phyloP scores from a whole-genome alignment of 2,329 filamentous ascomycete species.

The Alternaria triticina region DNA sequence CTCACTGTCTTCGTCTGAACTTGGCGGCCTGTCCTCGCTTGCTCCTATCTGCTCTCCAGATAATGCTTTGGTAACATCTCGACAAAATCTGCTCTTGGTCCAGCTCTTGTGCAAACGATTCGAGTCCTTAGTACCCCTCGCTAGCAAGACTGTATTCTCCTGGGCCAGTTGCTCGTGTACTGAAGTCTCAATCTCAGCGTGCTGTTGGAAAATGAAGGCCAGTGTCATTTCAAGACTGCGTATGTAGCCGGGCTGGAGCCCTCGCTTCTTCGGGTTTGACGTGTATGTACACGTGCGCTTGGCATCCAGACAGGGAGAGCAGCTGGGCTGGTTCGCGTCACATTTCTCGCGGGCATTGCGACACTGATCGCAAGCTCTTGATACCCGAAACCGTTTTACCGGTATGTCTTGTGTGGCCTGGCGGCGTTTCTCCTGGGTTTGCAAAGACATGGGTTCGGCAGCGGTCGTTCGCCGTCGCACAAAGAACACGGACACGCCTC shows the following conservation, averaged over 20 bases:
- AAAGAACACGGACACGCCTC: not conserved
- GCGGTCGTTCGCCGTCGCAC: not conserved
- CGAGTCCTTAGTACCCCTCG: slow-evolving; percentile 59
- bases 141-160: slow-evolving; percentile 56
- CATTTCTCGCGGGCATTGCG: slow-evolving; percentile 72
- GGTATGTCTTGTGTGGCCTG: slow-evolving; percentile 20
- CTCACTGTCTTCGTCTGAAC: slow-evolving; percentile 34
- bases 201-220: slow-evolving; percentile 52
- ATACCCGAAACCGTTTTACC: slow-evolving; percentile 66
- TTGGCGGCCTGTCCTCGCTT: slow-evolving; percentile 16
- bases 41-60: slow-evolving; percentile 48
- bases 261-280: slow-evolving; percentile 74
- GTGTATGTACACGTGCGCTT: slow-evolving; percentile 73
- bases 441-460: slow-evolving; percentile 22
- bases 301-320: slow-evolving; percentile 68
- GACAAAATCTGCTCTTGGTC: slow-evolving; percentile 67
- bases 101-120: slow-evolving; percentile 66
- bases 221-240: slow-evolving; percentile 67
- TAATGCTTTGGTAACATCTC: slow-evolving; percentile 66
- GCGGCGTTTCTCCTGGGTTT: slow-evolving; percentile 28
- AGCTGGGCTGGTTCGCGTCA: slow-evolving; percentile 70
- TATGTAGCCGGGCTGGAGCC: slow-evolving; percentile 67
- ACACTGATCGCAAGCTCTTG: slow-evolving; percentile 72
- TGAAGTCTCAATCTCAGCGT: slow-evolving; percentile 64
- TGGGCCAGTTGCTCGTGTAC: slow-evolving; percentile 62